These are phyloP conservation scores for Phytophthora sp. DNA, from an alignment of 352 stramenopile genomes.

Conservation along the genomic window DNA sequence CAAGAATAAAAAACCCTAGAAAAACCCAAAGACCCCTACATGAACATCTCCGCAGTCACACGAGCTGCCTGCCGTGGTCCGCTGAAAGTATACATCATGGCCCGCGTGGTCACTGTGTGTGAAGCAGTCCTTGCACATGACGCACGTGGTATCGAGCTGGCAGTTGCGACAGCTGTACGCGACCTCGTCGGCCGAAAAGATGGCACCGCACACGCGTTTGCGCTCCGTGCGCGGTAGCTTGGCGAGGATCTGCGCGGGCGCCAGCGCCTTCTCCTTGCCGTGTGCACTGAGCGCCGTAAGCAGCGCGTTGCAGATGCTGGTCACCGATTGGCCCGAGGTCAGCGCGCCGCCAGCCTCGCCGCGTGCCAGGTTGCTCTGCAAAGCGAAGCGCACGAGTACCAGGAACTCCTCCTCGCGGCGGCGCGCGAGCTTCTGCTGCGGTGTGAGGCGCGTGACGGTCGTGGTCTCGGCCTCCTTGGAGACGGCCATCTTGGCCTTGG, in stretches of 20 bases:
- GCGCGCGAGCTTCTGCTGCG: slow-evolving; percentile 44
- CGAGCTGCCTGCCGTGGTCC: slow-evolving; percentile 84
- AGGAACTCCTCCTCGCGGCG: slow-evolving; percentile 55
- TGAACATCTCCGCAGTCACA: slow-evolving; percentile 87
- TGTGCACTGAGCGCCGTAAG: slow-evolving; percentile 56
- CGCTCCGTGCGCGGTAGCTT: slow-evolving; percentile 66
- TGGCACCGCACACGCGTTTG: slow-evolving; percentile 82
- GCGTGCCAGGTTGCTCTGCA: slow-evolving; percentile 49
- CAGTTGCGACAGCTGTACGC: slow-evolving; percentile 90
- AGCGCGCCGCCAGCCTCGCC: not conserved
- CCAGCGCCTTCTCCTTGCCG: slow-evolving; percentile 56
- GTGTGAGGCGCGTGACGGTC: slow-evolving; percentile 24
- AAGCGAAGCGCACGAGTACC: slow-evolving; percentile 53
- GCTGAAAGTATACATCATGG: slow-evolving; percentile 89
- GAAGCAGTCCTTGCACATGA: slow-evolving; percentile 90
- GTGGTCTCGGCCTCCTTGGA: slow-evolving; percentile 32
- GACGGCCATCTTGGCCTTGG: slow-evolving; percentile 31
- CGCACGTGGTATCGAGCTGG: slow-evolving; percentile 84
- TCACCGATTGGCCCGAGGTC: slow-evolving; percentile 18
- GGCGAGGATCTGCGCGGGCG: slow-evolving; percentile 61
- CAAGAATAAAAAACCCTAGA: not conserved
- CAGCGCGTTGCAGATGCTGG: slow-evolving; percentile 51
- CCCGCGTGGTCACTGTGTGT: slow-evolving; percentile 78
- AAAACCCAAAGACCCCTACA: slow-evolving; percentile 41
- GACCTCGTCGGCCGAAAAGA: slow-evolving; percentile 88